These are phyloP conservation scores for Boletus tomentosulus DNA, from an alignment of 768 basidiomycete genomes.

Conservation along the genomic window DNA sequence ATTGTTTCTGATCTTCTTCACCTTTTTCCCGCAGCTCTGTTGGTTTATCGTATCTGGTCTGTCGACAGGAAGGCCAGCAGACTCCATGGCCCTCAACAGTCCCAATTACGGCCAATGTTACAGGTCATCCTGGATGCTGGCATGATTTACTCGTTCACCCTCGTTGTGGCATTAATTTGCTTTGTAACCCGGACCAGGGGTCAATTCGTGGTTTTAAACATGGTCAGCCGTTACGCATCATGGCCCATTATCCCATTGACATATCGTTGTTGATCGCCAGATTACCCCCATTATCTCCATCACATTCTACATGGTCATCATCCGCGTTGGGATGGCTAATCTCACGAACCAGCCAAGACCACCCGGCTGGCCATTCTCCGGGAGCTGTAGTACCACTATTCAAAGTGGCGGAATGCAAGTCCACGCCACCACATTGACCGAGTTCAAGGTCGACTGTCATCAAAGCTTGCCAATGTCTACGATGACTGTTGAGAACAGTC, in stretches of 20 bases:
- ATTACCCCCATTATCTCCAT: slow-evolving; percentile 36
- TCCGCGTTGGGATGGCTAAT: slow-evolving; percentile 25
- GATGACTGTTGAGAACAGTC: not conserved
- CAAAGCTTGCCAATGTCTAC: not conserved
- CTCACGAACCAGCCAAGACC: not conserved
- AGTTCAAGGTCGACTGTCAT: not conserved
- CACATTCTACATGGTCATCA: slow-evolving; percentile 37
- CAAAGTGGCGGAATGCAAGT: not conserved
- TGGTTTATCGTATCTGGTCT: slow-evolving; percentile 25
- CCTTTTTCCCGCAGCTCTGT: slow-evolving; percentile 10
- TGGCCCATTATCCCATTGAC: not conserved
- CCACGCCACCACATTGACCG: not conserved
- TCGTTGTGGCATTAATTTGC: slow-evolving; percentile 28
- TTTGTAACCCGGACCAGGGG: slow-evolving; percentile 27
- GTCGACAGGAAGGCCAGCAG: slow-evolving; percentile 18
- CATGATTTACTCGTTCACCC: slow-evolving; percentile 31
- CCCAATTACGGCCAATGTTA: slow-evolving; percentile 8
- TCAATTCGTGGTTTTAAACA: slow-evolving; percentile 32
- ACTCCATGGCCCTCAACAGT: slow-evolving; percentile 1
- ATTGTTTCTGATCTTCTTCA: not conserved
- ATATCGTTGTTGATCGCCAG: slow-evolving; percentile 4
- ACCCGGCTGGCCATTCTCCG: too few species aligned
- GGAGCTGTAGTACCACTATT: not conserved
- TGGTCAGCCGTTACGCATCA: slow-evolving; percentile 17
- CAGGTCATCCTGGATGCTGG: slow-evolving; percentile 34